Evolutionary conservation across 352 stramenopile genomes (phyloP).

Genomic region (Blastocystis sp.): DNA sequence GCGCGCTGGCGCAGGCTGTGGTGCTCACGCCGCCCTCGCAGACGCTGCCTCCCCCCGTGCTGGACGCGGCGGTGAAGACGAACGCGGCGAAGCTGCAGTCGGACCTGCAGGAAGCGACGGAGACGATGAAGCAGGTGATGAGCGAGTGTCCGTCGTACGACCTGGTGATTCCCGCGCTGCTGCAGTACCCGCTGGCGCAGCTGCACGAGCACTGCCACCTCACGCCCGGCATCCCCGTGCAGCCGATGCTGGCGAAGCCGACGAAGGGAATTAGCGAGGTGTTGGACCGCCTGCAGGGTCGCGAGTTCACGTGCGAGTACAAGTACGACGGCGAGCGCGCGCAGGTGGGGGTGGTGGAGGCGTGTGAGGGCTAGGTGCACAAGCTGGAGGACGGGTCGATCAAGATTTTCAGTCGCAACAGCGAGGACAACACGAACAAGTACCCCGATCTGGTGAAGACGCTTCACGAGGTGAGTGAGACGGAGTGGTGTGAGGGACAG

Average conservation of each 20-base stretch:
- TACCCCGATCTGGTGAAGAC: constrained; percentile 89
- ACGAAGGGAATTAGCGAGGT: constrained; percentile 94
- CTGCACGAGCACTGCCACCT: constrained; percentile 83
- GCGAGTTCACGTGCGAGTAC: constrained; percentile 97
- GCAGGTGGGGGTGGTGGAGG: constrained; percentile 79
- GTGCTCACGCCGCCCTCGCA: constrained; percentile 77
- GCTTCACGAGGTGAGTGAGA: constrained; percentile 79
- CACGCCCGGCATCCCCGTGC: constrained; percentile 90
- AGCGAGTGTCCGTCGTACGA: constrained; percentile 95
- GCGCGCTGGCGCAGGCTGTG: constrained; percentile 93
- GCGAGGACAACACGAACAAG: constrained; percentile 95
- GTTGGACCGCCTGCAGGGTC: constrained; percentile 91
- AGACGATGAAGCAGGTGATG: constrained; percentile 95
- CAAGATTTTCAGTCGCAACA: constrained; percentile 96
- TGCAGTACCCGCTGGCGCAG: constrained; percentile 77
- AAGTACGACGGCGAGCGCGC: constrained; percentile 99
- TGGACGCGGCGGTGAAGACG: constrained; percentile 23
- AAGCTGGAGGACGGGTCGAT: constrained; percentile 86
- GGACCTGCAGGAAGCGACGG: constrained; percentile 84
- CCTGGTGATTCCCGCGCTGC: constrained; percentile 86
- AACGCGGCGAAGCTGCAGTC: constrained; percentile 73
- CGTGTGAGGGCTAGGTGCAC: constrained; percentile 80
- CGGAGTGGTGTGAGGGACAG: constrained; percentile 63
- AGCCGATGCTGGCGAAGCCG: constrained; percentile 97
- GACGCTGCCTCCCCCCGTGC: constrained; percentile 28